Evolutionary conservation across 2,329 filamentous ascomycete genomes (phyloP).

Genomic region (Ophiostoma populinum): DNA sequence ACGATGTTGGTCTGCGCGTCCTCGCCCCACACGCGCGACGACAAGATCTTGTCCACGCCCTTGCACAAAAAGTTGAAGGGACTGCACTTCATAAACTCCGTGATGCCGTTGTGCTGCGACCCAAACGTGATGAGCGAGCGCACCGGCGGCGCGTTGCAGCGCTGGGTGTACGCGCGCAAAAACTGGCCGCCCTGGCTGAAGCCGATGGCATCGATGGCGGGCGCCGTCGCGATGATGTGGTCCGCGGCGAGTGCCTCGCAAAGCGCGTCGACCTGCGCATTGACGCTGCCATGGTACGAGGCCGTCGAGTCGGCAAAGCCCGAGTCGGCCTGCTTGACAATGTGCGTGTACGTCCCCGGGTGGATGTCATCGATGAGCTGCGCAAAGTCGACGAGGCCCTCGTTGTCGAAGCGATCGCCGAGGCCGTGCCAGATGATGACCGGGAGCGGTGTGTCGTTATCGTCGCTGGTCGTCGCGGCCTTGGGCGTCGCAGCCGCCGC

Average conservation of each 20-base stretch:
- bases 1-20: slow-evolving; percentile 69
- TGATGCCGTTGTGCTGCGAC: slow-evolving; percentile 83
- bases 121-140: slow-evolving; percentile 75
- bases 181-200: slow-evolving; percentile 96
- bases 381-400: slow-evolving; percentile 56
- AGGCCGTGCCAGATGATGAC: slow-evolving; percentile 87
- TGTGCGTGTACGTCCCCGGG: slow-evolving; percentile 72
- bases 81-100: slow-evolving; percentile 60
- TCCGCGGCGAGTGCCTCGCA: slow-evolving; percentile 62
- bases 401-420: slow-evolving; percentile 56
- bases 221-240: slow-evolving; percentile 64
- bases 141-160: slow-evolving; percentile 63
- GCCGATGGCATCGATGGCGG: slow-evolving; percentile 75
- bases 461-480: slow-evolving; percentile 17
- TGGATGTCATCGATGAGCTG: slow-evolving; percentile 54
- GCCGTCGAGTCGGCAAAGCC: slow-evolving; percentile 55
- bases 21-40: slow-evolving; percentile 60
- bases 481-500: slow-evolving; percentile 17
- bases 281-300: slow-evolving; percentile 84
- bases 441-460: slow-evolving; percentile 56
- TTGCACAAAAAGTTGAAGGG: slow-evolving; percentile 64
- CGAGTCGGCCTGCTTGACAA: slow-evolving; percentile 53
- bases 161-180: slow-evolving; percentile 76
- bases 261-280: slow-evolving; percentile 55
- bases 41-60: slow-evolving; percentile 59